These are phyloP conservation scores for Xylariaceae sp. DNA, from an alignment of 2,329 filamentous ascomycete species.

Conservation along the genomic window DNA sequence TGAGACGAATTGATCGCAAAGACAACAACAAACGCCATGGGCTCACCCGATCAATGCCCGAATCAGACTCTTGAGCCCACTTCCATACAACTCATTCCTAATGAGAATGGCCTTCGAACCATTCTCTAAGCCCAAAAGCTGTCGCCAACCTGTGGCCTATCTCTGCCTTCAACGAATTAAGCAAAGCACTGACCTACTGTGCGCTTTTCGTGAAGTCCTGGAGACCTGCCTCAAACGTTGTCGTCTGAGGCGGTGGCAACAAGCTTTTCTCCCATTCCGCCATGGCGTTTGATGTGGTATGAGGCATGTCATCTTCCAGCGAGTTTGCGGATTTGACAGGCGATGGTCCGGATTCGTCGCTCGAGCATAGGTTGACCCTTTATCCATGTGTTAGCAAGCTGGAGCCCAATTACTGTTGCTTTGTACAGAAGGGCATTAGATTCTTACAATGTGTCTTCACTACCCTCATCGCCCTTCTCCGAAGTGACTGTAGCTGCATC, in stretches of 20 bases:
- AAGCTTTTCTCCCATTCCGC: conserved; percentile 85
- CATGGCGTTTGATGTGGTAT: conserved; percentile 79
- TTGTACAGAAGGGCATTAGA: conserved; percentile 11
- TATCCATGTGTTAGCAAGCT: conserved; percentile 24
- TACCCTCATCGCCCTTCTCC: conserved; percentile 43
- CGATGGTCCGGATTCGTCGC: conserved; percentile 25
- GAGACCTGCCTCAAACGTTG: conserved; percentile 17
- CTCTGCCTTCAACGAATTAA: background rate
- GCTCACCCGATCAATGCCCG: background rate
- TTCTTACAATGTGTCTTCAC: conserved; percentile 45
- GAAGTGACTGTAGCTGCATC: conserved; percentile 43
- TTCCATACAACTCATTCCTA: background rate
- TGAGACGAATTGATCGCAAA: background rate
- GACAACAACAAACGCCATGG: background rate
- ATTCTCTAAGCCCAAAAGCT: background rate
- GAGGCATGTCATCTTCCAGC: conserved; percentile 51
- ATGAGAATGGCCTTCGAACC: background rate
- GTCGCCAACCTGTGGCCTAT: background rate
- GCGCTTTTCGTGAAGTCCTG: conserved; percentile 13
- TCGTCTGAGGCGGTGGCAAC: conserved; percentile 43
- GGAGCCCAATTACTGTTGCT: background rate
- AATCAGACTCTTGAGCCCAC: background rate
- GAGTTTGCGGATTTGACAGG: conserved; percentile 36
- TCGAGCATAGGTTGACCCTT: conserved; percentile 30
- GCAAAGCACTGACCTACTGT: conserved; percentile 4